A percentile compares a stretch with the other conserved stretches of the same genome.
Conservation (phyloP, 768 basidiomycete genomes). For the Piloderma croceum region DNA sequence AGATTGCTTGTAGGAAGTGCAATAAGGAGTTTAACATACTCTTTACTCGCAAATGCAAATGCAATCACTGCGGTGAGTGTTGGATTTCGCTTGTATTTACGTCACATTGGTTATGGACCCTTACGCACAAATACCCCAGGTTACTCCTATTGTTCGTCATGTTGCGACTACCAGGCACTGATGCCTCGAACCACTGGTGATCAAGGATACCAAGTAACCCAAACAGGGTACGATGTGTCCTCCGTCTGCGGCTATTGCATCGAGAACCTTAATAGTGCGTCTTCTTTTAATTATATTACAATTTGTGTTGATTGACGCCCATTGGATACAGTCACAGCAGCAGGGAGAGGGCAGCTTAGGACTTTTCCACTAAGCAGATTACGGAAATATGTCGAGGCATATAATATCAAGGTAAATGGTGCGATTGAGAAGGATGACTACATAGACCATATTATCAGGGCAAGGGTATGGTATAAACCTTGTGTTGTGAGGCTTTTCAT, state of each 20-base stretch:
- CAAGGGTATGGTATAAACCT: too few species aligned
- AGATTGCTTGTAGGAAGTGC: conserved; percentile 58
- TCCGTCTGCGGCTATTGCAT: conserved; percentile 72
- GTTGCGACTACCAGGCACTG: conserved; percentile 71
- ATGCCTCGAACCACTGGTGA: conserved; percentile 51
- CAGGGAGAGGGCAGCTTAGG: conserved; percentile 52
- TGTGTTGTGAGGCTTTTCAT: too few species aligned
- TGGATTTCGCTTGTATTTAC: conserved; percentile 1
- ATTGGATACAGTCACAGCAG: conserved; percentile 56
- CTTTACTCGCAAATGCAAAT: conserved; percentile 57
- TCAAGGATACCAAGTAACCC: too few species aligned
- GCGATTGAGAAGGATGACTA: conserved; percentile 77
- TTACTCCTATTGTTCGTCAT: conserved; percentile 65
- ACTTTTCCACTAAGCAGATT: conserved; percentile 53
- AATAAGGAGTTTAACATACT: conserved; percentile 67
- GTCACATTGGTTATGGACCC: too few species aligned
- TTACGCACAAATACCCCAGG: conserved; percentile 41
- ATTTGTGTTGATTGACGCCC: conserved; percentile 5
- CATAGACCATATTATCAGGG: conserved; percentile 59
- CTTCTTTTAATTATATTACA: conserved; percentile 7
- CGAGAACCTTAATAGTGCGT: conserved; percentile 59
- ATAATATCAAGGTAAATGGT: conserved; percentile 56
- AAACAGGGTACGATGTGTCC: conserved; percentile 60
- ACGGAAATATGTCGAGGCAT: conserved; percentile 64
- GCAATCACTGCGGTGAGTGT: conserved; percentile 69